Conservation (phyloP, 768 basidiomycete species). For the Suillus occidentalis region DNA sequence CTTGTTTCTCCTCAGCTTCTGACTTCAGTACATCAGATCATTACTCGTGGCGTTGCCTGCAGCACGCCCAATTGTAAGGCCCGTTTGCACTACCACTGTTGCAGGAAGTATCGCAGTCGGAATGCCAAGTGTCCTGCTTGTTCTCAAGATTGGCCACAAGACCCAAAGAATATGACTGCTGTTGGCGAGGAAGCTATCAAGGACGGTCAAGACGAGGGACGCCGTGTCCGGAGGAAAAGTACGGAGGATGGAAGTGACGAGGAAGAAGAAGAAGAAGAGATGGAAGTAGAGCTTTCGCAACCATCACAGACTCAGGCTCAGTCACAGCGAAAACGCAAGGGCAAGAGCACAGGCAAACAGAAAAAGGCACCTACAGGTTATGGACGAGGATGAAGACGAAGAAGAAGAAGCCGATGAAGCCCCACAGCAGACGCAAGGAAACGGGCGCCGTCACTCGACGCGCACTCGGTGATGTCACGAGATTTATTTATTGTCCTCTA, state of each 20-base stretch:
- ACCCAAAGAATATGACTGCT: slow-evolving; percentile 47
- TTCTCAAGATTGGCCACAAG: slow-evolving; percentile 56
- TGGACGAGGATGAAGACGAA: slow-evolving; percentile 43
- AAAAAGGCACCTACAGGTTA: slow-evolving; percentile 35
- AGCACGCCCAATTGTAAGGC: slow-evolving; percentile 58
- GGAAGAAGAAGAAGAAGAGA: slow-evolving; percentile 43
- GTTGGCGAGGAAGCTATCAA: slow-evolving; percentile 71
- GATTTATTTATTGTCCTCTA: slow-evolving; percentile 18
- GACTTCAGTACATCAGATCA: slow-evolving; percentile 40
- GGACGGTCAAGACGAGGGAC: slow-evolving; percentile 54
- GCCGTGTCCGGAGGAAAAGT: slow-evolving; percentile 37
- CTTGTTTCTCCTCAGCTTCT: background rate
- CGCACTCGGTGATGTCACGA: slow-evolving; percentile 17
- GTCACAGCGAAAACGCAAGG: slow-evolving; percentile 26
- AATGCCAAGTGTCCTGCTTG: slow-evolving; percentile 57
- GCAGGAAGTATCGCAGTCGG: slow-evolving; percentile 44
- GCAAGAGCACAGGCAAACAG: slow-evolving; percentile 26
- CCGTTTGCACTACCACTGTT: slow-evolving; percentile 67
- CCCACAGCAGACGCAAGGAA: slow-evolving; percentile 20
- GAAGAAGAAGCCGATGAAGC: slow-evolving; percentile 18
- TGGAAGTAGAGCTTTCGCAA: slow-evolving; percentile 34
- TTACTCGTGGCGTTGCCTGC: slow-evolving; percentile 71
- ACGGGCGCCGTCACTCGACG: slow-evolving; percentile 20
- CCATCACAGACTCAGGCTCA: slow-evolving; percentile 19
- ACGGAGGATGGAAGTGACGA: slow-evolving; percentile 35